Base-by-base conservation (phyloP, 202 grass and related monocot species). In the Bolboschoenoplectus hybrid region DNA sequence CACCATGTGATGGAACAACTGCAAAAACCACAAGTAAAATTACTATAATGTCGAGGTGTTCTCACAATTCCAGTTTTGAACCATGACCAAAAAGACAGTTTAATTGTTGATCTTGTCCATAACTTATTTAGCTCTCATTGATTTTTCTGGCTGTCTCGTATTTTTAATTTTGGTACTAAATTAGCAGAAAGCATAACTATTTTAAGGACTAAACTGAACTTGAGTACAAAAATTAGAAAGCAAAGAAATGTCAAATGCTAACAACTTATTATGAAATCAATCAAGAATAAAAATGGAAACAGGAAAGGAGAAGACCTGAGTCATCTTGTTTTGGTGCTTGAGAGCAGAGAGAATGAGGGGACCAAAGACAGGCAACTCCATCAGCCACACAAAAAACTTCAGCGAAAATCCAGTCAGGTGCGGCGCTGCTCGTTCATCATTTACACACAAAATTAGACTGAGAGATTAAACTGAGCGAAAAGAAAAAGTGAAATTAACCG, bases 261-360 rank as follows among this genome's bases (percentile, higher is more conserved):
- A 9, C 16, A 32, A 45, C 16, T 36, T 9, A 9, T 56, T 78
- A 40, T 78, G 4, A 46, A 43, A 11, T 46, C 9, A 11, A 62
- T 58, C 26, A 34, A 10, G 0, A 32, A 43, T 6, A 44, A 19
- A 0, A 6, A 61, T 61, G 6, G 17, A 5, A 26, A 12, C 7
- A 81, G 57, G 16, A 73, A 53, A 44, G 1, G 34, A 38, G 19
- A 50, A 11, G 12, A 92, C 95, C 93, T 92, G 83, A 3, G 87
- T 85, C 47, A 98, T 84, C 53, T 91, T 92, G 74, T 98, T 98
- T 78, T 95, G 89, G 11, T 85, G 45, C 87, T 98, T 98, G 79
- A 98, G 72, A 66, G 85, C 0, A 85, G 90, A 95, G 66, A 85
- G 76, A 67, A 98, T 7, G 85, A 91, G 3, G 6, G 82, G n/a